Base-by-base conservation (phyloP, 371 early-diverging fungal species). In the Paramicrosporidium saccamoebae region DNA sequence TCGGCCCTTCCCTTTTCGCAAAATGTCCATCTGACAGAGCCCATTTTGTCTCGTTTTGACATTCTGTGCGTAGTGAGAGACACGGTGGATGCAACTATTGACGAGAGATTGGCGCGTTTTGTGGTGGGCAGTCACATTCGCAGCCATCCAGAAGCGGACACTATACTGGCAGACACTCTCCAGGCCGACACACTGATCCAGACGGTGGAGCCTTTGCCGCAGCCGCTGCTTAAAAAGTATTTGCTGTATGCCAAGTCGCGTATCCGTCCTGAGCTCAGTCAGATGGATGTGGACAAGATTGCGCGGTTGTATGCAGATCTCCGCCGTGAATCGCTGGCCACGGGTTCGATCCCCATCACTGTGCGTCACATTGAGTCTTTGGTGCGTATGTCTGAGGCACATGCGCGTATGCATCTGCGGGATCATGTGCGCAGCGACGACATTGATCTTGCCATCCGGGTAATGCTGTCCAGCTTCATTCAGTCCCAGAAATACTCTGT, bases 1-100 rank as follows among this genome's bases (percentile, higher is more conserved):
- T 58, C 84, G n/a, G 55, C 73, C 10, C 53, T 86, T 10, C 68
- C 88, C 1, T 84, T 97, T 32, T 59, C 72, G 17, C 74, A 86
- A 42, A 98, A 98, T 44, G 94, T 98, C n/a, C 84, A 97, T 35
- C 52, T 98, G 26, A 81, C 81, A 1, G 96, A 95, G 36, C 96
- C 99, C 10, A 94, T 98, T 31, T 42, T 98, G 34, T 90, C 94
- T 13, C 75, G 98, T 45, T 98, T 98, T 41, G 98, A 98, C 49
- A 61, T 95, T n/a, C 57, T 98, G 1, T 95, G 92, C 39, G 90
- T 97, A 3, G 81, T 96, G 16, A 65, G 75, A 37, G 99, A 98
- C 42, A 53, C 45, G 7, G 68, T 77, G 7, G 79, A 92, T 35
- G 64, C 73, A 1, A 57, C 64, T 5, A 46, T 52, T 21, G 98